A percentile compares a stretch with the other conserved stretches of the same genome.
Evolutionary conservation across 1,139 yeast species (phyloP).

Genomic region (Geotrichum restrictum): DNA sequence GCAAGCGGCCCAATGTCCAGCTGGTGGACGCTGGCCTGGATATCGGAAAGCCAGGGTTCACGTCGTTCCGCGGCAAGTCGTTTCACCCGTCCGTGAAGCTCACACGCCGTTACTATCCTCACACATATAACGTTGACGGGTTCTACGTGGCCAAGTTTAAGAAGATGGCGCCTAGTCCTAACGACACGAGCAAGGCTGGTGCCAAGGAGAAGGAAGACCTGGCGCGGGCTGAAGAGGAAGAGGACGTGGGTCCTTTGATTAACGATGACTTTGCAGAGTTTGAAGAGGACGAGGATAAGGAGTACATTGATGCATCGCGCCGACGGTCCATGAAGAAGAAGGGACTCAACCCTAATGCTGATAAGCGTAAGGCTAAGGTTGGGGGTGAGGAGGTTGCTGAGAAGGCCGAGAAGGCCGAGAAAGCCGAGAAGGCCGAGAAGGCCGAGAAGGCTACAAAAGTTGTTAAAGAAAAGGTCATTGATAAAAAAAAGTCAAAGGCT

Average conservation of each 20-base stretch:
- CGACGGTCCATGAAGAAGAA: slow-evolving; percentile 69
- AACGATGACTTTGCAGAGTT: slow-evolving; percentile 82
- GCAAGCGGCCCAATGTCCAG: slow-evolving; percentile 94
- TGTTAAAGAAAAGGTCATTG: too few relatives aligned
- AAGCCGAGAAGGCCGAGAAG: slow-evolving; percentile 6
- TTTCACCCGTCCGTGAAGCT: slow-evolving; percentile 72
- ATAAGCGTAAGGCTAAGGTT: slow-evolving; percentile 31
- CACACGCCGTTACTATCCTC: slow-evolving; percentile 96
- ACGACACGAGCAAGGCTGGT: slow-evolving; percentile 67
- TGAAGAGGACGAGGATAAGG: slow-evolving; percentile 70
- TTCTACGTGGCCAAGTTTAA: slow-evolving; percentile 95
- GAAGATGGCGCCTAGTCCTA: slow-evolving; percentile 79
- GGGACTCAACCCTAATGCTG: slow-evolving; percentile 68
- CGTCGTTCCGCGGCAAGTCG: slow-evolving; percentile 87
- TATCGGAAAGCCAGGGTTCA: slow-evolving; percentile 94
- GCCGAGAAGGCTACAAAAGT: too few relatives aligned
- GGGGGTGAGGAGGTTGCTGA: slow-evolving; percentile 41
- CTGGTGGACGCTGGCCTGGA: slow-evolving; percentile 90
- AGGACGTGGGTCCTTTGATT: slow-evolving; percentile 74
- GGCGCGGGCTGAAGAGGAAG: slow-evolving; percentile 68
- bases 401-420: slow-evolving; percentile 28
- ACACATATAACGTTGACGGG: slow-evolving; percentile 97
- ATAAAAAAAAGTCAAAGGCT: background rate
- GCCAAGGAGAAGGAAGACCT: slow-evolving; percentile 79
- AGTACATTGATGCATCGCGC: slow-evolving; percentile 68